phyloP scores from a whole-genome alignment of 2,329 filamentous ascomycete species.

The Fusarium napiforme region DNA sequence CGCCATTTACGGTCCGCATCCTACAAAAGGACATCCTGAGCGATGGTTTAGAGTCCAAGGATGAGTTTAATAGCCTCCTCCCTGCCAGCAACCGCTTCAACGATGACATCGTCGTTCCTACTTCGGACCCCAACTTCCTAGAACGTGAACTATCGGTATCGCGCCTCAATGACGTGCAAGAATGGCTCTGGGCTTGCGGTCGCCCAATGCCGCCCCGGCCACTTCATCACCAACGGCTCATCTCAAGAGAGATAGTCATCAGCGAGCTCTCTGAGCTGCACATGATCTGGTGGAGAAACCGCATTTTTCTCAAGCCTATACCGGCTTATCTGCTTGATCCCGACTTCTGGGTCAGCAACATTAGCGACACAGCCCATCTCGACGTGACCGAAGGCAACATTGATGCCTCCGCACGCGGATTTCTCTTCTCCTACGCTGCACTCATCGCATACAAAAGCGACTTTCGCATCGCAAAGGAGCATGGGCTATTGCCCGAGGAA shows the following conservation, averaged over 20 bases:
- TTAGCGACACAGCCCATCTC: conserved; percentile 37
- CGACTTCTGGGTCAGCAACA: conserved; percentile 50
- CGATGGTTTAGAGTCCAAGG: background rate
- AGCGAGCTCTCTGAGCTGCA: conserved; percentile 54
- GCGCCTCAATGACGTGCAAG: conserved; percentile 29
- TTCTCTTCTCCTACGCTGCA: conserved; percentile 53
- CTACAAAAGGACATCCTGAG: conserved; percentile 5
- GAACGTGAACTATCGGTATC: conserved; percentile 30
- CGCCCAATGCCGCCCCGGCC: conserved; percentile 50
- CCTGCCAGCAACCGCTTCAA: conserved; percentile 27
- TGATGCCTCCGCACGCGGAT: conserved; percentile 49
- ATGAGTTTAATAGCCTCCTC: conserved; percentile 5
- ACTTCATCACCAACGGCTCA: conserved; percentile 51
- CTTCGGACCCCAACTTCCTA: conserved; percentile 28
- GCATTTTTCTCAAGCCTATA: conserved; percentile 54
- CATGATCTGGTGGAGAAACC: conserved; percentile 52
- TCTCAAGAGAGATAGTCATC: conserved; percentile 49
- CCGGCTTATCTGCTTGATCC: conserved; percentile 54
- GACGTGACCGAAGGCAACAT: conserved; percentile 13
- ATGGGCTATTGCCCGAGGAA: conserved; percentile 49
- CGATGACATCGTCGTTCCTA: conserved; percentile 28
- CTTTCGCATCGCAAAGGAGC: conserved; percentile 51
- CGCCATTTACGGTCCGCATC: conserved; percentile 22
- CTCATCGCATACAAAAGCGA: conserved; percentile 53
- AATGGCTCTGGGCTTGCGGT: conserved; percentile 39